These are phyloP conservation scores for Eucalyptus microcorys DNA, from an alignment of 345 rosid species.

Conservation along the genomic window DNA sequence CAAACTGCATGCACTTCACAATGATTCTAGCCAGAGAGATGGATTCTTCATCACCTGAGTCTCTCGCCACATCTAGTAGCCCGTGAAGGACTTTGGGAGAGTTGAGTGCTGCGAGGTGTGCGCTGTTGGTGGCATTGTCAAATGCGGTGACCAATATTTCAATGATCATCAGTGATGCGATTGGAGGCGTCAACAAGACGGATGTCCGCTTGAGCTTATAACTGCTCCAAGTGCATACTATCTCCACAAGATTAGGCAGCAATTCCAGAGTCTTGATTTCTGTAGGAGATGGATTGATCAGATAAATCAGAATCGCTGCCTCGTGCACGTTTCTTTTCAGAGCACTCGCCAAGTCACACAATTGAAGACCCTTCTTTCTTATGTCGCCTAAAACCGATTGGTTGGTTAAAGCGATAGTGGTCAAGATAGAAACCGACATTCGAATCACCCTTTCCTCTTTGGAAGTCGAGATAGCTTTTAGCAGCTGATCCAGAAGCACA, in stretches of 20 bases:
- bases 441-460: slow-evolving; percentile 54
- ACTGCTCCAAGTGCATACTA: slow-evolving; percentile 41
- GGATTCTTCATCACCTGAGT: slow-evolving; percentile 33
- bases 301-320: slow-evolving; percentile 65
- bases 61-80: slow-evolving; percentile 49
- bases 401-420: slow-evolving; percentile 45
- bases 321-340: slow-evolving; percentile 69
- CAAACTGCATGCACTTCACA: slow-evolving; percentile 81
- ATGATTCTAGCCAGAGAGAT: slow-evolving; percentile 61
- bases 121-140: slow-evolving; percentile 56
- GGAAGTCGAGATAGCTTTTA: slow-evolving; percentile 59
- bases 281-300: slow-evolving; percentile 70
- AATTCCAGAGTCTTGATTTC: slow-evolving; percentile 81
- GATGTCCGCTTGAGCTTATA: slow-evolving; percentile 18
- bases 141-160: slow-evolving; percentile 81
- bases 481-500: slow-evolving; percentile 60
- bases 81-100: slow-evolving; percentile 57
- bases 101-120: slow-evolving; percentile 58
- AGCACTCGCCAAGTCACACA: slow-evolving; percentile 58
- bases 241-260: slow-evolving; percentile 64
- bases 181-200: slow-evolving; percentile 50
- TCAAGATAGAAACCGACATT: slow-evolving; percentile 56
- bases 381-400: slow-evolving; percentile 48
- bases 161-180: slow-evolving; percentile 81
- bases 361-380: slow-evolving; percentile 54